These are phyloP conservation scores for Fusarium sp. DNA, from an alignment of 2,329 filamentous ascomycete genomes.

Conservation along the genomic window DNA sequence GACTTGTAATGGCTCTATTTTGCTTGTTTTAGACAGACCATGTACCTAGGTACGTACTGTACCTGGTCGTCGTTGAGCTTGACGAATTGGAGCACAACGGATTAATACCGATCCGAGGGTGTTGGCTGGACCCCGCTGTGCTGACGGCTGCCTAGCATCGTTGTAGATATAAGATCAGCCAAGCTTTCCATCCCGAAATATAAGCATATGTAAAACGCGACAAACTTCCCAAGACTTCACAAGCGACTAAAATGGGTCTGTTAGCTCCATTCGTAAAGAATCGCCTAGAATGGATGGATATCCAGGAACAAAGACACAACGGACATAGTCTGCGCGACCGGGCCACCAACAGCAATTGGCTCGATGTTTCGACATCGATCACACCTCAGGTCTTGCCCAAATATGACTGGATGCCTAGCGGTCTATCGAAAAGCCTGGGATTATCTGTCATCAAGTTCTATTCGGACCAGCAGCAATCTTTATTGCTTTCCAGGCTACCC, in stretches of 20 bases:
- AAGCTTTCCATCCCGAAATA: background rate
- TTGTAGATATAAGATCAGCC: background rate
- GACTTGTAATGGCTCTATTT: background rate
- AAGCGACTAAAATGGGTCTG: background rate
- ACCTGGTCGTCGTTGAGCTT: background rate
- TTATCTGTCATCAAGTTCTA: background rate
- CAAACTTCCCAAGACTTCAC: background rate
- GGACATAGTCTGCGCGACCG: background rate
- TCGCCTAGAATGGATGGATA: background rate
- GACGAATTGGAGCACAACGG: background rate
- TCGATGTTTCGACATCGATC: background rate
- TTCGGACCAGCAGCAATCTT: background rate
- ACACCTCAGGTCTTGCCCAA: background rate
- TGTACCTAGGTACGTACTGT: background rate
- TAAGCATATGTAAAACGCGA: background rate
- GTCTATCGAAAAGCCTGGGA: background rate
- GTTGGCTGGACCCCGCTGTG: background rate
- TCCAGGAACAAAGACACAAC: background rate
- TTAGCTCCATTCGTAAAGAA: background rate
- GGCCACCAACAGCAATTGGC: background rate
- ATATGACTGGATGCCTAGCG: background rate
- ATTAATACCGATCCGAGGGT: background rate
- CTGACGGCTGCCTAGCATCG: background rate
- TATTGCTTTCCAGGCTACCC: background rate
- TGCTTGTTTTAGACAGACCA: background rate